These are phyloP conservation scores for Cercophora samala DNA, from an alignment of 495 filamentous ascomycete species.

Conservation along the genomic window DNA sequence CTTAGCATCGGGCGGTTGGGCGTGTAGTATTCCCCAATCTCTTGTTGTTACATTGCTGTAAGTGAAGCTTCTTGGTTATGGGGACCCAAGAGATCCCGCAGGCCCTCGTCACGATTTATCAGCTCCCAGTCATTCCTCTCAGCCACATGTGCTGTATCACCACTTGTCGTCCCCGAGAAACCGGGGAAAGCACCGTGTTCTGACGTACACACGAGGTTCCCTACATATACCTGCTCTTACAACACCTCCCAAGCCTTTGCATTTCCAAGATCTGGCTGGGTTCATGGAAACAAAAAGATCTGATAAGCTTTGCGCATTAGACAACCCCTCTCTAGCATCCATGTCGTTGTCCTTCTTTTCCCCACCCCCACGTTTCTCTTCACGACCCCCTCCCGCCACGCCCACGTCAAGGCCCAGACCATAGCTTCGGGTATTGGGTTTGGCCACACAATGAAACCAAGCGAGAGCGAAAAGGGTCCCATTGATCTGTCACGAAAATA, in stretches of 20 bases:
- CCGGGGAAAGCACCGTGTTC: background rate
- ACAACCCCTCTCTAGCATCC: background rate
- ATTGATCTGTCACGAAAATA: conserved; percentile 7
- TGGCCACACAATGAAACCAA: background rate
- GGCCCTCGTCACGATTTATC: background rate
- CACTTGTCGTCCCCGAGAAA: background rate
- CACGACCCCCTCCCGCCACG: background rate
- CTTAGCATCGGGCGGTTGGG: background rate
- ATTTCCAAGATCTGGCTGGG: background rate
- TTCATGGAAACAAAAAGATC: background rate
- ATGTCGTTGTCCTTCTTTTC: background rate
- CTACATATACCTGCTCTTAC: background rate
- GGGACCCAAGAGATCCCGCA: background rate
- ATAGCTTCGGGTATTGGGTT: background rate
- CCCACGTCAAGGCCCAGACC: background rate
- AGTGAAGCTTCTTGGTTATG: background rate
- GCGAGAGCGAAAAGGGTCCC: conserved; percentile 1
- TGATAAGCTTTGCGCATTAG: background rate
- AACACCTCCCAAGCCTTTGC: too few species aligned
- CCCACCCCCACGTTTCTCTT: background rate
- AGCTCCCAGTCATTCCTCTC: background rate
- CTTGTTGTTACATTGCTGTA: background rate
- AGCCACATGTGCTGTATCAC: background rate
- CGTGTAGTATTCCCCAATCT: background rate
- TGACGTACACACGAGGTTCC: background rate